Base-by-base conservation (phyloP, 2,329 filamentous ascomycete species). In the Neonectria coccinea region DNA sequence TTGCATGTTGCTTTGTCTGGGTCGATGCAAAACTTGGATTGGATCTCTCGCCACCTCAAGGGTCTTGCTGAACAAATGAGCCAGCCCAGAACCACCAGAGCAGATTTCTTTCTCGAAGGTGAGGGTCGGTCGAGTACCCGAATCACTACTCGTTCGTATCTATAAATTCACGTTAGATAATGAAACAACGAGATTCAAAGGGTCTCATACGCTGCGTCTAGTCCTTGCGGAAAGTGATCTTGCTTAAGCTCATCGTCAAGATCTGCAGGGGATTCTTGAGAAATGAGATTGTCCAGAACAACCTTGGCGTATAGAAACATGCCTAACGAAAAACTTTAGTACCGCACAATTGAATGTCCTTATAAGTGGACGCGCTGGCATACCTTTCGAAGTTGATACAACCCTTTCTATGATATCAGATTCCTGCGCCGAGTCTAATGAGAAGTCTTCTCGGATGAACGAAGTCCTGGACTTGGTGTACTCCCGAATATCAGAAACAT, bases 301-400 rank as follows among this genome's bases (percentile, higher is more conserved):
- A 48, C 22, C 14, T 48, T 48, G 6, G 45, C 45, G 25, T 48
- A 48, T 12, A 48, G 45, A 27, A 48, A 48, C 45, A 48, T 48
- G 25, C 45, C 45, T 29, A n/a, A 27, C 1, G 7, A 27, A 14
- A 27, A 16, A 4, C 14, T 9, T 27, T 29, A 27, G 22, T n/a
- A 27, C 3, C 12, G 10, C 25, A 7, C 1, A 48, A 7, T 16
- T 16, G 22, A 7, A n/a, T 16, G 14, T 45, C n/a, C 4, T 27
- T 4, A 16, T 1, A 48, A 8, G 2, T n/a, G 44, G 9, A 10
- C 1, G 5, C 10, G 36, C 36, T n/a, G 36, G 22, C n/a, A 8
- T 47, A 48, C 45, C 45, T 48, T 48, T 48, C 14, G 45, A 29
- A 29, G 22, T 22, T 27, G 45, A 27, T 12, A 25, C 22, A n/a